These are phyloP conservation scores for Cyclotella choctawhatcheeana DNA, from an alignment of 108 stramenopile genomes.

Conservation along the genomic window DNA sequence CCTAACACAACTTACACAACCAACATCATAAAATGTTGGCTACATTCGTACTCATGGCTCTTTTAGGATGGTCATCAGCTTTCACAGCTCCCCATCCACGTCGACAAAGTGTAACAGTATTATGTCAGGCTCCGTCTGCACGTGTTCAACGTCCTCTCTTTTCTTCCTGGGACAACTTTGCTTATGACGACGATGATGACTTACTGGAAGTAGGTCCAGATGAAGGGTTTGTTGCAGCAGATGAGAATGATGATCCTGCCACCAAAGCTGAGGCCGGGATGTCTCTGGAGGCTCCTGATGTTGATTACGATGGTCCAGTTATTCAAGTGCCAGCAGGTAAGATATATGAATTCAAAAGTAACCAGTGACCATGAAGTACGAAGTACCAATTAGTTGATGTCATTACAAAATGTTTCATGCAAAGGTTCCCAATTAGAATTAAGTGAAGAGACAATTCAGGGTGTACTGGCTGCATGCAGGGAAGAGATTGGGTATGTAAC, in stretches of 20 bases:
- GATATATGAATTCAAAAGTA: too few species aligned
- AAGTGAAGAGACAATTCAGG: conserved; percentile 74
- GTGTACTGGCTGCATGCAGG: conserved; percentile 77
- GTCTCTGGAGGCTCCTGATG: conserved; percentile 56
- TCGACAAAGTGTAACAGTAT: background rate
- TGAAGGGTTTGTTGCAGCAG: conserved; percentile 58
- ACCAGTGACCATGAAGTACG: too few species aligned
- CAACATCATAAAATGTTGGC: too few species aligned
- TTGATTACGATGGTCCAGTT: conserved; percentile 36
- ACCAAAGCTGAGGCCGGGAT: conserved; percentile 72
- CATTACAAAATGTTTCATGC: too few species aligned
- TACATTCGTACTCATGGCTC: too few species aligned
- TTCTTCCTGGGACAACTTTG: conserved; percentile 49
- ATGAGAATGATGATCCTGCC: conserved; percentile 80
- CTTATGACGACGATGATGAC: conserved; percentile 72
- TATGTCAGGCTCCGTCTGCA: background rate
- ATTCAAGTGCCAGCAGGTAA: conserved; percentile 62
- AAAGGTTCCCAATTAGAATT: conserved; percentile 70
- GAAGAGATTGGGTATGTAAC: conserved; percentile 63
- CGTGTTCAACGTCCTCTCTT: background rate
- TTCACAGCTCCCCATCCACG: background rate
- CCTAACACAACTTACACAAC: too few species aligned
- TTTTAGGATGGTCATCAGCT: background rate
- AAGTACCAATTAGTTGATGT: too few species aligned
- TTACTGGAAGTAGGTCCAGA: conserved; percentile 33